Evolutionary conservation across 164 flowering plant species (phyloP).

Genomic region (Brasenia schreberi): DNA sequence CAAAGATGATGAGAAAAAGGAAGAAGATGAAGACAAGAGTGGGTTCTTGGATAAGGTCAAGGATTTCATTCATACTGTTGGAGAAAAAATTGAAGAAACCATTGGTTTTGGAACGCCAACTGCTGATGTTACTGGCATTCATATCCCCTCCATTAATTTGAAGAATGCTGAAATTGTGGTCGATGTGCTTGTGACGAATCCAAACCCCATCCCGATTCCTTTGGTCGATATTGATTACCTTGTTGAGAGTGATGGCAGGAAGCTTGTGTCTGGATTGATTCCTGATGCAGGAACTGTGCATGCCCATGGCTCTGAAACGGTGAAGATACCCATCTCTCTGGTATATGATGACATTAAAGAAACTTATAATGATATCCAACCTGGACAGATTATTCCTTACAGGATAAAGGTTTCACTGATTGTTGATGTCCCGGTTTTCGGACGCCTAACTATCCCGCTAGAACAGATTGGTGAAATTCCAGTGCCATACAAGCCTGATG

Average conservation of each 20-base stretch:
- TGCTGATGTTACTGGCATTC: conserved; percentile 9
- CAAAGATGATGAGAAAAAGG: conserved; percentile 32
- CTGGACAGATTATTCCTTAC: conserved; percentile 9
- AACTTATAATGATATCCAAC: conserved; percentile 4
- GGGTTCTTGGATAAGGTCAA: conserved; percentile 12
- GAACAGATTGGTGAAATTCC: conserved; percentile 10
- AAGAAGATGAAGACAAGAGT: conserved; percentile 9
- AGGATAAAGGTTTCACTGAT: conserved; percentile 5
- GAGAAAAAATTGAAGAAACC: conserved; percentile 8
- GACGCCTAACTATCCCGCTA: conserved; percentile 5
- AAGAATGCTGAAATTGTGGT: conserved; percentile 3
- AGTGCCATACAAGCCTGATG: conserved; percentile 6
- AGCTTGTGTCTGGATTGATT: conserved; percentile 8
- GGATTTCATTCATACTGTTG: conserved; percentile 8
- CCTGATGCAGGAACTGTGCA: conserved; percentile 9
- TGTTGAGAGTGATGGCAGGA: conserved; percentile 10
- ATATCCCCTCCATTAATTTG: conserved; percentile 6
- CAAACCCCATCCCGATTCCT: conserved; percentile 9
- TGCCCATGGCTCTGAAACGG: conserved; percentile 9
- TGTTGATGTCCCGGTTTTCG: conserved; percentile 8
- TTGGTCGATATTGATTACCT: conserved; percentile 6
- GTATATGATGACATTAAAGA: conserved; percentile 10
- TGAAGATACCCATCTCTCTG: conserved; percentile 6
- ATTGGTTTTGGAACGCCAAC: conserved; percentile 10
- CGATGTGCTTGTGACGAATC: conserved; percentile 8